These are phyloP conservation scores for Nymphaea colorata DNA, from an alignment of 164 flowering plant species.

Conservation along the genomic window DNA sequence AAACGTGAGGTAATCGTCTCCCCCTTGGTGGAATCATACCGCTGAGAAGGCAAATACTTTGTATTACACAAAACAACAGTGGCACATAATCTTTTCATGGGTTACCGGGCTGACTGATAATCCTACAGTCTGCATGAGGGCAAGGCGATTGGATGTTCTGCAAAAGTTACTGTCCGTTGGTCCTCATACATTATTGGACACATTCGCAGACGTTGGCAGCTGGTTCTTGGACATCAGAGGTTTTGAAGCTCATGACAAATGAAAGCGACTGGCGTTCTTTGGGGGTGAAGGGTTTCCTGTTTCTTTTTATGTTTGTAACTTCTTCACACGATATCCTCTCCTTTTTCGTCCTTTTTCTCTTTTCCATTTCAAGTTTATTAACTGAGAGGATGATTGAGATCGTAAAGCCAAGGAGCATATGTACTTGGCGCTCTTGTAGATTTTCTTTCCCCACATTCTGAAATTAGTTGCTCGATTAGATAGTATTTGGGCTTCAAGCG, in stretches of 20 bases:
- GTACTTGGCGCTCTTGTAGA: not conserved
- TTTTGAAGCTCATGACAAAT: not conserved
- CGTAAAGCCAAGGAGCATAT: not conserved
- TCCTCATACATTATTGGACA: not conserved
- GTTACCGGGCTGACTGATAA: not conserved
- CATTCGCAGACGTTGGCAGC: not conserved
- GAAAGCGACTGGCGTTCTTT: not conserved
- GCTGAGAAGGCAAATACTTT: not conserved
- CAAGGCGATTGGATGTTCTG: not conserved
- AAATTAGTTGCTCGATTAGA: not conserved
- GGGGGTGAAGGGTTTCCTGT: not conserved
- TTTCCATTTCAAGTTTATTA: too few relatives aligned
- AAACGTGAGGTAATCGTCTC: not conserved
- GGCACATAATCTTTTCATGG: not conserved
- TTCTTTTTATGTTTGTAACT: not conserved
- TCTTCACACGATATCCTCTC: not conserved
- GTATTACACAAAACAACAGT: not conserved
- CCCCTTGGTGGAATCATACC: not conserved
- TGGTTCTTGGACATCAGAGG: not conserved
- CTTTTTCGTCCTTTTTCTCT: not conserved
- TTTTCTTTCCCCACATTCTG: not conserved
- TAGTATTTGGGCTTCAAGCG: too few relatives aligned
- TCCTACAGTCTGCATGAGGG: not conserved
- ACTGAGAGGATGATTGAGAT: too few relatives aligned
- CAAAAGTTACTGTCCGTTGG: not conserved